Conservation (phyloP, 306 rosid genomes). For the Prunus salicina region DNA sequence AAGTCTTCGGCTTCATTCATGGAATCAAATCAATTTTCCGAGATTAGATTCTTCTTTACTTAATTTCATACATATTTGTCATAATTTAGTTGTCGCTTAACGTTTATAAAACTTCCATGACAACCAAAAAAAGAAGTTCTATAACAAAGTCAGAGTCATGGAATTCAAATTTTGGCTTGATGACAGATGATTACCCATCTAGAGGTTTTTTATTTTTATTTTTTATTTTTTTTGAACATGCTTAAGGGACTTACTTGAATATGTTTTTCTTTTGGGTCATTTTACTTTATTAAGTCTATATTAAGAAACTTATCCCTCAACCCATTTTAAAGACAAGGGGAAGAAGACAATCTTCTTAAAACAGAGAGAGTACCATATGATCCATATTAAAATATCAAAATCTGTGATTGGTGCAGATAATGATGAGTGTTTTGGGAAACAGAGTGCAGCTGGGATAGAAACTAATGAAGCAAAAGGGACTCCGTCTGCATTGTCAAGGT, state of each 20-base stretch:
- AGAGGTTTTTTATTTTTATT: too few species aligned
- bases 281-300: too few species aligned
- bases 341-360: neutral
- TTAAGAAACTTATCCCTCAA: too few species aligned
- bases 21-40: neutral
- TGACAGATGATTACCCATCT: neutral
- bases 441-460: neutral
- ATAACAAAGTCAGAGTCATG: neutral
- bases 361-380: neutral
- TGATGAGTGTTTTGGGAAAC: neutral
- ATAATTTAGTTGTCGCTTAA: neutral
- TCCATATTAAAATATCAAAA: neutral
- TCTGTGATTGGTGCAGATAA: neutral
- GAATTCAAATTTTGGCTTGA: neutral
- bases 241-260: too few species aligned
- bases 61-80: neutral
- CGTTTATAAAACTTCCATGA: neutral
- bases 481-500: too few species aligned
- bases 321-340: too few species aligned
- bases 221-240: too few species aligned
- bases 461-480: neutral
- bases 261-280: too few species aligned
- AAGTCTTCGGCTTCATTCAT: neutral
- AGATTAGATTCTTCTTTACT: neutral
- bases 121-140: neutral